Base-by-base conservation (phyloP, 139 green algal species). In the Chlorella sp. region DNA sequence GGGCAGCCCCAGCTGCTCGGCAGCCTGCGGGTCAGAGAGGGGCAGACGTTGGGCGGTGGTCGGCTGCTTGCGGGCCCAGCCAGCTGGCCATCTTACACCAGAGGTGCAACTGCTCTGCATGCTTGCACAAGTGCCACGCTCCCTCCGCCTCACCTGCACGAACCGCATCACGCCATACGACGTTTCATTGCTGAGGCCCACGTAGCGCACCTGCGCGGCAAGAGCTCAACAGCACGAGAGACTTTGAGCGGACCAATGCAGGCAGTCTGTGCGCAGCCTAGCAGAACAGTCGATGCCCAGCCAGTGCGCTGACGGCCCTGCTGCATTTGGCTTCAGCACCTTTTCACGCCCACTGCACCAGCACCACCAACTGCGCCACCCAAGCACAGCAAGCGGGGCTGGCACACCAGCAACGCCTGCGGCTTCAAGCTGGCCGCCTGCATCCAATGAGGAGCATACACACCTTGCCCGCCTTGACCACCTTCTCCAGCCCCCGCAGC, bases 161-260 rank as follows among this genome's bases (percentile, higher is more conserved):
- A 97, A 98, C 76, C 92, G 81, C 69, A 87, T 90, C 36, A 98
- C 96, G 24, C 96, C 96, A n/a, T 93, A 97, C 48, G 84, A 90
- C 1, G 96, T 98, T 88, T 99, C 96, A 72, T 98, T 98, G 40
- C 86, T 94, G 8, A 98, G 92, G n/a, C 96, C 96, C 0, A 97
- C 76, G 89, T 98, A 92, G 17, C 94, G 88, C 28, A 98, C 94
- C 93, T 98, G 88, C 46, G 60, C 0, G 16, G 16, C 13, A 60
- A 24, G 24, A 26, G 51, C 13, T 3, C 11, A 24, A 20, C 51
- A 24, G 16, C 51, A 60, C 51, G 13, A 60, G n/a, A n/a, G n/a
- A n/a, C n/a, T n/a, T n/a, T n/a, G n/a, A n/a, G n/a, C n/a, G n/a
- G n/a, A n/a, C n/a, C n/a, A n/a, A n/a, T n/a, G n/a, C n/a, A n/a